A percentile compares a stretch with the other conserved stretches of the same genome.
phyloP scores from a whole-genome alignment of 768 basidiomycete genomes.

The Crassisporium funariophilum region DNA sequence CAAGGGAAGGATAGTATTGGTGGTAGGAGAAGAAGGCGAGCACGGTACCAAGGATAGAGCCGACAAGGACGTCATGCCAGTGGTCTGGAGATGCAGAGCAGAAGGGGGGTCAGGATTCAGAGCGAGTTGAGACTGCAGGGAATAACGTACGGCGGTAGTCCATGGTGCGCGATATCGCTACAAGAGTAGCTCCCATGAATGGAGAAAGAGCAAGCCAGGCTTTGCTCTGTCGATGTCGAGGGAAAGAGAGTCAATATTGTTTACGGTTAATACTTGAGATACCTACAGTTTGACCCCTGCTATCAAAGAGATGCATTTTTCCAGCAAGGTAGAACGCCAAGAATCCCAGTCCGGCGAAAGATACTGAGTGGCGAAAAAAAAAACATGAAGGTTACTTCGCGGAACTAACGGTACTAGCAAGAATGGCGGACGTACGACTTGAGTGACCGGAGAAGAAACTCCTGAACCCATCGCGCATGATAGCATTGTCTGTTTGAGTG shows the following conservation, averaged over 20 bases:
- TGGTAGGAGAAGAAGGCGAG: conserved; percentile 78
- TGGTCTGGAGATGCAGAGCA: conserved; percentile 58
- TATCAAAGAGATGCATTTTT: conserved; percentile 90
- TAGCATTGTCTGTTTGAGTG: conserved; percentile 59
- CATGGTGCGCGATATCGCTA: conserved; percentile 89
- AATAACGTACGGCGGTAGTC: conserved; percentile 76
- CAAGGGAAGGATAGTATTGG: conserved; percentile 84
- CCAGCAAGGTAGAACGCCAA: conserved; percentile 88
- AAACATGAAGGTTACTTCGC: too few relatives aligned
- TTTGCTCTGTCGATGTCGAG: conserved; percentile 49
- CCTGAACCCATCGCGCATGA: conserved; percentile 82
- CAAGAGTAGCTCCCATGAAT: conserved; percentile 72
- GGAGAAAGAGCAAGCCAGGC: conserved; percentile 85
- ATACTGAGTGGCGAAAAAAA: too few relatives aligned
- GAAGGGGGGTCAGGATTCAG: not conserved
- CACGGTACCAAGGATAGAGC: conserved; percentile 70
- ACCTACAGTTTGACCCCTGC: conserved; percentile 68
- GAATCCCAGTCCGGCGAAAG: conserved; percentile 92
- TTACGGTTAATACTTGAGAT: too few relatives aligned
- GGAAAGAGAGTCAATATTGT: too few relatives aligned
- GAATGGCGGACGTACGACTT: conserved; percentile 59
- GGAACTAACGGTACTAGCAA: too few relatives aligned
- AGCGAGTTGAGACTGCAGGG: too few relatives aligned
- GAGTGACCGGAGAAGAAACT: conserved; percentile 94
- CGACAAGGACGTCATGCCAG: conserved; percentile 89